These are phyloP conservation scores for Xylariaceae sp. DNA, from an alignment of 2,329 filamentous ascomycete species.

Conservation along the genomic window DNA sequence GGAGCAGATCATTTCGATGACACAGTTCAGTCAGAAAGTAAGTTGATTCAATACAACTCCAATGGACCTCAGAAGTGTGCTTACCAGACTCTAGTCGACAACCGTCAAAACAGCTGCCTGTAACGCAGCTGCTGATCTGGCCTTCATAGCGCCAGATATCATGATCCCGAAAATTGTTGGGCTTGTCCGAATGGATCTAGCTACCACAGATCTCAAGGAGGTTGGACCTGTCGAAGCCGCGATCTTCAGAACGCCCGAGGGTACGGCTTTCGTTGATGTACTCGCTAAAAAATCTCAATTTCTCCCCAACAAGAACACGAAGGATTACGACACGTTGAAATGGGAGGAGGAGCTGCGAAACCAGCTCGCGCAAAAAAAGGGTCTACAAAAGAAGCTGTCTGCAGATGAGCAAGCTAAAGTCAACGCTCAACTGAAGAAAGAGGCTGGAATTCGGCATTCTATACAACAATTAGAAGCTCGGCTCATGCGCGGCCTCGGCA, in stretches of 20 bases:
- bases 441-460: slow-evolving; percentile 67
- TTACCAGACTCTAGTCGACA: slow-evolving; percentile 29
- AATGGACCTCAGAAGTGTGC: no score
- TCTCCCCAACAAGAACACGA: slow-evolving; percentile 77
- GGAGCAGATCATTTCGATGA: slow-evolving; percentile 55
- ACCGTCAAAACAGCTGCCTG: slow-evolving; percentile 64
- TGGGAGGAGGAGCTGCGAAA: slow-evolving; percentile 91
- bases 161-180: slow-evolving; percentile 70
- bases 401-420: slow-evolving; percentile 85
- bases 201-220: slow-evolving; percentile 58
- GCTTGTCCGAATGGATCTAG: slow-evolving; percentile 67
- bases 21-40: slow-evolving; percentile 32
- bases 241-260: slow-evolving; percentile 86
- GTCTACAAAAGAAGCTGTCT: slow-evolving; percentile 82
- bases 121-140: slow-evolving; percentile 79
- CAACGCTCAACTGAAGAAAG: slow-evolving; percentile 83
- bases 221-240: slow-evolving; percentile 84
- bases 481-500: slow-evolving; percentile 75
- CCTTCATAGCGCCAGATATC: slow-evolving; percentile 81
- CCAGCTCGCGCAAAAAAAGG: slow-evolving; percentile 89
- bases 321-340: slow-evolving; percentile 92
- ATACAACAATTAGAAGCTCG: slow-evolving; percentile 62
- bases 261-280: slow-evolving; percentile 82
- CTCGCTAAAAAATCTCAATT: slow-evolving; percentile 70
- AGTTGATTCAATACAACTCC: no score